Percentiles rank a stretch among this genome's conserved stretches.
These are phyloP conservation scores for Apocynum venetum DNA, from an alignment of 257 asterid species.

Conservation along the genomic window DNA sequence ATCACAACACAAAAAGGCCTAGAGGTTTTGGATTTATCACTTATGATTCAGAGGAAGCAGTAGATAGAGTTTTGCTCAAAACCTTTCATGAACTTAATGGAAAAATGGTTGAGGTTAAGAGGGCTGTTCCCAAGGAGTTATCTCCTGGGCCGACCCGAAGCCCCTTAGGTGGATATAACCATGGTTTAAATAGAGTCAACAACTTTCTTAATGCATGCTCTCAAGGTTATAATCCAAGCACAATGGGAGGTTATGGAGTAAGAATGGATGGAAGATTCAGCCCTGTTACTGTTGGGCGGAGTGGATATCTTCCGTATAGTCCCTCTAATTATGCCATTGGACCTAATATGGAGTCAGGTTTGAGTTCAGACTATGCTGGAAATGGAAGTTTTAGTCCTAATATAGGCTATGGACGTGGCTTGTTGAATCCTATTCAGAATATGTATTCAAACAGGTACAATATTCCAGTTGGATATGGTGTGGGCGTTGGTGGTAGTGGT, in stretches of 20 bases:
- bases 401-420: constrained; percentile 49
- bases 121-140: constrained; percentile 78
- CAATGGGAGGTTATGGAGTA: constrained; percentile 43
- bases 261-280: constrained; percentile 61
- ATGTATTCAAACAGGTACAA: constrained; percentile 47
- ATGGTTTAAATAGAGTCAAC: constrained; percentile 47
- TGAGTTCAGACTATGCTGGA: constrained; percentile 44
- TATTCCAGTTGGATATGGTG: constrained; percentile 39
- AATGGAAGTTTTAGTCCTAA: constrained; percentile 37
- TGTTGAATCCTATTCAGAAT: constrained; percentile 37
- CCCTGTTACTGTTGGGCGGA: constrained; percentile 52
- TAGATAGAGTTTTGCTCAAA: constrained; percentile 62
- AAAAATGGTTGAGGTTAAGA: constrained; percentile 84
- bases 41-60: constrained; percentile 78
- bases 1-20: constrained; percentile 90
- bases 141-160: constrained; percentile 65
- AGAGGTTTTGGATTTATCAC: constrained; percentile 94
- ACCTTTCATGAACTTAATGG: constrained; percentile 81
- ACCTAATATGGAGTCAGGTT: constrained; percentile 42
- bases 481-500: constrained; percentile 44
- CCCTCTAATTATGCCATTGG: constrained; percentile 46
- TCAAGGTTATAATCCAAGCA: constrained; percentile 46
- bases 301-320: constrained; percentile 56
- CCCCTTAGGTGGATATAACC: constrained; percentile 42
- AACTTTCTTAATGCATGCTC: constrained; percentile 42